Base-by-base conservation (phyloP, 768 basidiomycete genomes). In the Podaxis sp. region DNA sequence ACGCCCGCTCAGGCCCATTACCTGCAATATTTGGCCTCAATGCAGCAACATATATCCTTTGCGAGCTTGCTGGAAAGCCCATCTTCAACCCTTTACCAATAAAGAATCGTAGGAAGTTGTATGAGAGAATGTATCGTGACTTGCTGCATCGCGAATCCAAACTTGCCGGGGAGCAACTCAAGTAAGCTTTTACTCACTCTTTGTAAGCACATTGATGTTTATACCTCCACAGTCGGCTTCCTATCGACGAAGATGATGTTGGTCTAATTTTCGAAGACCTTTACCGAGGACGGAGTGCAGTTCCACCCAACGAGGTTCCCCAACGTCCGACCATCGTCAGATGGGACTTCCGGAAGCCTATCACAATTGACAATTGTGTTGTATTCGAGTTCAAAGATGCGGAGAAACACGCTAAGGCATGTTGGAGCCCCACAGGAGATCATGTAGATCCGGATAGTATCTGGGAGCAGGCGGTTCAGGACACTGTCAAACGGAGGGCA, bases 11-110 rank as follows among this genome's bases (percentile, higher is more conserved):
- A 86, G 89, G 91, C 7, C 91, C 95, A 0, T 75, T 97, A 7
- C 96, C 95, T 0, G 85, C 91, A 2, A 86, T 96, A 62, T 98
- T 99, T 71, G 97, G 96, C 15, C 81, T 98, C 64, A 83, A 96
- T 66, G 88, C 90, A 41, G 91, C 93, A 19, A 93, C 93, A 0
- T 98, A 93, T 70, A 86, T 99, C 61, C 76, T 96, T 5, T 93
- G 91, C 72, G 89, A 89, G 61, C 76, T 98, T 55, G 93, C 94
- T 1, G 90, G 84, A 4, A 93, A 92, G 69, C 90, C 93, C 0
- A 89, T 97, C 57, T 72, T 76, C 49, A 91, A 96, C 66, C 93
- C 94, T 2, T 77, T 96, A 2, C 87, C 94, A 5, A 86, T 95
- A 67, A 96, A 95, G 73, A 87, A 89, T 63, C 84, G 94, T 52